Evolutionary conservation across 345 rosid genomes (phyloP).

Genomic region (Corchorus capsularis): DNA sequence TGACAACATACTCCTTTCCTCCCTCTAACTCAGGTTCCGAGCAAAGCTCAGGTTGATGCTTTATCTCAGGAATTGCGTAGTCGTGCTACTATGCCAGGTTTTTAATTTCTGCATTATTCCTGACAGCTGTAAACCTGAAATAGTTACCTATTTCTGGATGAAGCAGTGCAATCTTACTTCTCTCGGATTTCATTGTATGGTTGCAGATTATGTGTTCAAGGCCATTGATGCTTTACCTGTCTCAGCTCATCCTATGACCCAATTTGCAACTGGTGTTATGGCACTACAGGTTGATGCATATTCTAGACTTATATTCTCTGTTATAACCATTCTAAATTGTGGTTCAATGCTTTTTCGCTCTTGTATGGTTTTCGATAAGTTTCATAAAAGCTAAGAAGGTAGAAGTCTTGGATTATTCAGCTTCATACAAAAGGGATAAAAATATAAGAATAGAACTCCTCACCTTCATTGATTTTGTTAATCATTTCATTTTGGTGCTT

Average conservation of each 20-base stretch:
- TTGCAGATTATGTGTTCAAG: constrained; percentile 84
- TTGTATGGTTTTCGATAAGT: neutral
- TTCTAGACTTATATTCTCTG: constrained; percentile 13
- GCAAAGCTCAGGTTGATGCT: constrained; percentile 85
- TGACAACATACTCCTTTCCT: constrained; percentile 1
- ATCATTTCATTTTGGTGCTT: neutral
- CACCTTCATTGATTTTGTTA: neutral
- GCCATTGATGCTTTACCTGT: constrained; percentile 89
- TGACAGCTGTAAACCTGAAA: neutral
- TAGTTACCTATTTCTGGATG: neutral
- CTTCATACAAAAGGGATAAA: neutral
- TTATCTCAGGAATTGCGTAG: constrained; percentile 73
- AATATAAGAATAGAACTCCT: neutral
- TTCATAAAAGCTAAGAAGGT: neutral
- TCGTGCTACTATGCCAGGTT: constrained; percentile 95
- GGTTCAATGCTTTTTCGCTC: neutral
- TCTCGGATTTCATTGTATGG: neutral
- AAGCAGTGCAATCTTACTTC: neutral
- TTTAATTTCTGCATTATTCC: constrained; percentile 22
- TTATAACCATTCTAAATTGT: neutral
- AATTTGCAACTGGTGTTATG: constrained; percentile 97
- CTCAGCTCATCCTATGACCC: constrained; percentile 98
- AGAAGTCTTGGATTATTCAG: neutral
- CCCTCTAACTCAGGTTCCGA: constrained; percentile 53
- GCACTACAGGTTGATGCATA: constrained; percentile 80